Base-by-base conservation (phyloP, 306 rosid species). In the Calophaca sinica region DNA sequence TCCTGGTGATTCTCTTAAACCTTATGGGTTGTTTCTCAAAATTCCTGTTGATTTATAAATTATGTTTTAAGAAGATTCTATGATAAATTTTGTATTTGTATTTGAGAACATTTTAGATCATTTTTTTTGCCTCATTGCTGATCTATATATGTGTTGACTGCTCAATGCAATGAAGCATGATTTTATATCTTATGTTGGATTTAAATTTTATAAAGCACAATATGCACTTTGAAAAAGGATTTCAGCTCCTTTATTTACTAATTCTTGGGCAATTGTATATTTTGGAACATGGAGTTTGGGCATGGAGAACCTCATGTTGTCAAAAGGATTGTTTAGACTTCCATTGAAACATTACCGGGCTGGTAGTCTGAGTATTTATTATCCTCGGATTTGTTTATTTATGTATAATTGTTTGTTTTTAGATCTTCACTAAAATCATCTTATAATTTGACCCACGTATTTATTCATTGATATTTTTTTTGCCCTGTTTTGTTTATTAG, bases 1-100 rank as follows among this genome's bases (percentile, higher is more conserved):
- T 73, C 70, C 71, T 70, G 59, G 73, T 35, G 62, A 68, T 68
- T 65, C 66, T 58, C 69, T 59, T 45, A 38, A 74, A 68, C 69
- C 26, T 48, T 72, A 3, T 79, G 76, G 42, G 51, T 75, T 74
- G 68, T 42, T 69, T 6, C 49, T 46, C 41, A 20, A 62, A n/a
- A 46, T 50, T 63, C 33, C 3, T 5, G 42, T 66, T 71, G 59
- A 44, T 68, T 69, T 26, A 20, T 51, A 15, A 48, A 5, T 49
- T 66, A 36, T 59, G 26, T 20, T 20, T 20, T 20, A 62, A 26
- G 72, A 14, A 11, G 55, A 73, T 73, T 80, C 60, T 73, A 59
- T 48, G 32, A 39, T 29, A 33, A 70, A 12, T 80, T n/a, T n/a
- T n/a, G n/a, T n/a, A n/a, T n/a, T n/a, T n/a, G n/a, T n/a, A n/a